Base-by-base conservation (phyloP, 1,139 yeast genomes). In the Williopsis jadinii region DNA sequence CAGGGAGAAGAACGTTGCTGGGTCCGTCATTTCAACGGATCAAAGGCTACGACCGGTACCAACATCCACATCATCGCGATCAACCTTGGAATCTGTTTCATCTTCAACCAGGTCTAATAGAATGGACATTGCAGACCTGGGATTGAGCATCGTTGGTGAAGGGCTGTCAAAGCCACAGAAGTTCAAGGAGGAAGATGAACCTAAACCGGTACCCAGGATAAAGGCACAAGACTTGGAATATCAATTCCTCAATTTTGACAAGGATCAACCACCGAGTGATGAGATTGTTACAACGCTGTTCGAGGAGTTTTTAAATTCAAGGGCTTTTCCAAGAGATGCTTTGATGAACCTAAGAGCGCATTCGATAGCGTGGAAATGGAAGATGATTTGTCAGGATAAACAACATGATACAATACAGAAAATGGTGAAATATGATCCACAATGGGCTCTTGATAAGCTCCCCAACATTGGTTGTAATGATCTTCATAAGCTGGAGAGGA, bases 361-460 rank as follows among this genome's bases (percentile, higher is more conserved):
- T 8, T 42, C 57, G 2, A 11, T 45, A 2, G 32, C 43, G 2
- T 46, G 59, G 26, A 55, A 55, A 42, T 55, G 59, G 59, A 38
- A 41, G 1, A 41, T 55, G 26, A 45, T 55, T 3, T 55, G 59
- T 39, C 58, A 53, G 33, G 59, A 55, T 36, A 51, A 45, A 10
- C 47, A 40, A 11, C 34, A 40, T 3, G 36, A 39, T 3, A 34
- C 37, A 3, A 2, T 34, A 3, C 40, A 41, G 1, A 3, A 12
- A 3, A 26, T 30, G 1, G 19, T 35, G 2, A 28, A 26, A 1
- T 46, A 49, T 30, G 39, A 45, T 2, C 48, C 56, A 3, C 40
- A 41, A 3, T 54, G 53, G 55, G 53, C 50, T 28, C 26, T 49
- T 10, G 30, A 48, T 2, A 44, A 38, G 12, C 38, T 52, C 28